Base-by-base conservation (phyloP, 257 asterid genomes). In the Salvia splendens region DNA sequence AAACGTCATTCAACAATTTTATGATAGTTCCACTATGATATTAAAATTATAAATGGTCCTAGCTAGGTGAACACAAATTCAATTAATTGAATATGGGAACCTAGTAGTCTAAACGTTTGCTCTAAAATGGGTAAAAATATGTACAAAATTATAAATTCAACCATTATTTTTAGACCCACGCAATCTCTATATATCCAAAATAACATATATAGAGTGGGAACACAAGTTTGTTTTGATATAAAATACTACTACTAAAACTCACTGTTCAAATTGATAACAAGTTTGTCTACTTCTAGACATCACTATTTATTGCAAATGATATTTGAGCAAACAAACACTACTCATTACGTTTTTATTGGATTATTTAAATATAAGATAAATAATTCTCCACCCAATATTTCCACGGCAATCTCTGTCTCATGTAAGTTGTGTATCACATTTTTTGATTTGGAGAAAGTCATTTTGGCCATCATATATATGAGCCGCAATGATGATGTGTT, bases 281-380 rank as follows among this genome's bases (percentile, higher is more conserved):
- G 4, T 59, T 33, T 59, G 48, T 35, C 32, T 14, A 36, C 14
- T 15, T 4, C 3, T 38, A 5, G 33, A 15, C n/a, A 2, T 16
- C 46, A 14, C 9, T 36, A 35, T 59, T 59, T 38, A 4, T 36
- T 8, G 35, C 33, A 38, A 38, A 59, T 38, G 10, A 38, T 16
- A 36, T 8, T 59, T 38, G 24, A 59, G 16, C 65, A 59, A 38
- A 59, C n/a, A 59, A 59, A 20, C 65, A 59, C 65, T 49, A 59
- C 46, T 59, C 65, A 36, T 24, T 24, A 38, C 36, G 32, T n/a
- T 14, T 14, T 38, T 1, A 16, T 38, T 38, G 24, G 46, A 3
- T 8, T 38, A 4, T 15, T 8, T 14, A 35, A 58, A 7, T 5
- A 35, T 57, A 57, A 56, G 33, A 9, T 36, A 14, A 4, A 15